These are phyloP conservation scores for Macrotyloma uniflorum DNA, from an alignment of 306 rosid species.

Conservation along the genomic window DNA sequence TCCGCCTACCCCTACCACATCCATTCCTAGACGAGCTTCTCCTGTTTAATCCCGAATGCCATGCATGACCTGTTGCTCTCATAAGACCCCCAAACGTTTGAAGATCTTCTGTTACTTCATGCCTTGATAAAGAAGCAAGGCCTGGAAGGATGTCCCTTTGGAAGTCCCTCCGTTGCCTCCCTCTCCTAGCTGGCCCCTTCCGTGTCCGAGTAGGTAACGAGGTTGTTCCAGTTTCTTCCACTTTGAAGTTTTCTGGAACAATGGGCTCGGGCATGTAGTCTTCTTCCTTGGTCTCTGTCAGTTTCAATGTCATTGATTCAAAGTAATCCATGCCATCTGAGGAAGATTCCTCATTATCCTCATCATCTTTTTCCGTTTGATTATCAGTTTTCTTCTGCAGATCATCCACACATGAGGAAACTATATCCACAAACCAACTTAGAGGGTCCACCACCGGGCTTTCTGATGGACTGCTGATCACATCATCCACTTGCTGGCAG, in stretches of 20 bases:
- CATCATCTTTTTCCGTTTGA: conserved; percentile 39
- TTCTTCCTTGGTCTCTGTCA: conserved; percentile 70
- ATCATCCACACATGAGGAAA: conserved; percentile 53
- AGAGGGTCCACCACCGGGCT: conserved; percentile 52
- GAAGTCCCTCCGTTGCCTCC: conserved; percentile 97
- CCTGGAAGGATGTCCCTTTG: conserved; percentile 99
- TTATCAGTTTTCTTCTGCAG: conserved; percentile 42
- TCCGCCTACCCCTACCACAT: conserved; percentile 82
- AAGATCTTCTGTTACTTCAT: conserved; percentile 95
- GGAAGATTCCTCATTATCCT: conserved; percentile 47
- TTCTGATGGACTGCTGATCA: conserved; percentile 50
- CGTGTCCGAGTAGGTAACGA: conserved; percentile 56
- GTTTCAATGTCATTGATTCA: conserved; percentile 78
- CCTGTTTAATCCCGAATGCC: conserved; percentile 77
- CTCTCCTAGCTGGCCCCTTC: conserved; percentile 83
- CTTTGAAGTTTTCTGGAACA: conserved; percentile 67
- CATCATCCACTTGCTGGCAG: conserved; percentile 46
- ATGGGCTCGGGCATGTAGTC: conserved; percentile 90
- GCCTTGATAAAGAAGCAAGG: conserved; percentile 83
- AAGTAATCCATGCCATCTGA: conserved; percentile 72
- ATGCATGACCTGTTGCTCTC: conserved; percentile 90
- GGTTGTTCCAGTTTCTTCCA: conserved; percentile 65
- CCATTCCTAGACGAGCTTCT: conserved; percentile 84
- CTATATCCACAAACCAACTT: conserved; percentile 82
- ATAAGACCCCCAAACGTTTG: conserved; percentile 95